Percentiles rank a stretch among this genome's conserved stretches.
These are phyloP conservation scores for Cytospora mali DNA, from an alignment of 2,329 filamentous ascomycete genomes.

Conservation along the genomic window DNA sequence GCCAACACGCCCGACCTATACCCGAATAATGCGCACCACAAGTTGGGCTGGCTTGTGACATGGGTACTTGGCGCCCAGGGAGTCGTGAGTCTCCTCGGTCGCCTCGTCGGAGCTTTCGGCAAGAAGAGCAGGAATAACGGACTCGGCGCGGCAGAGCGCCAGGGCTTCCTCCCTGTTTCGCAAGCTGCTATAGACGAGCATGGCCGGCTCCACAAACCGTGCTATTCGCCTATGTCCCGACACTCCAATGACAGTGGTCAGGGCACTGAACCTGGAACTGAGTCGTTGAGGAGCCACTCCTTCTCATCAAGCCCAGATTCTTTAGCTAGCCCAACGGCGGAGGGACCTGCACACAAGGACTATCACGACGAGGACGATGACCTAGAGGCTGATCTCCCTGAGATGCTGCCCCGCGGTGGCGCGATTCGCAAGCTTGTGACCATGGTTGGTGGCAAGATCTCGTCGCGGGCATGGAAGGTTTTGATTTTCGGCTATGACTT, in stretches of 20 bases:
- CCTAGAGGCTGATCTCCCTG: conserved; percentile 42
- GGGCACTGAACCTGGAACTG: conserved; percentile 70
- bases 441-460: conserved; percentile 58
- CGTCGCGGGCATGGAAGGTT: conserved; percentile 57
- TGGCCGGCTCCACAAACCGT: conserved; percentile 44
- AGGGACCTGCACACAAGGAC: conserved; percentile 45
- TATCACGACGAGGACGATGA: conserved; percentile 52
- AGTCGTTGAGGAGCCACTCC: conserved; percentile 67
- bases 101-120: conserved; percentile 54
- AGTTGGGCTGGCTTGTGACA: conserved; percentile 82
- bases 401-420: conserved; percentile 48
- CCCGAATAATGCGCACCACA: conserved; percentile 84
- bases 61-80: conserved; percentile 72
- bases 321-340: conserved; percentile 42
- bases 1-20: conserved; percentile 83
- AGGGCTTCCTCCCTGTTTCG: conserved; percentile 65
- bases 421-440: conserved; percentile 55
- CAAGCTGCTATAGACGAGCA: conserved; percentile 57
- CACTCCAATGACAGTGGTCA: conserved; percentile 74
- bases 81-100: conserved; percentile 66
- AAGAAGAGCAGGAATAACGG: conserved; percentile 19
- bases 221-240: conserved; percentile 49
- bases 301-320: conserved; percentile 61
- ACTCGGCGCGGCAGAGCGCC: conserved; percentile 48
- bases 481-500: conserved; percentile 65